phyloP scores from a whole-genome alignment of 2,329 filamentous ascomycete genomes.

The Ascochyta pisi region DNA sequence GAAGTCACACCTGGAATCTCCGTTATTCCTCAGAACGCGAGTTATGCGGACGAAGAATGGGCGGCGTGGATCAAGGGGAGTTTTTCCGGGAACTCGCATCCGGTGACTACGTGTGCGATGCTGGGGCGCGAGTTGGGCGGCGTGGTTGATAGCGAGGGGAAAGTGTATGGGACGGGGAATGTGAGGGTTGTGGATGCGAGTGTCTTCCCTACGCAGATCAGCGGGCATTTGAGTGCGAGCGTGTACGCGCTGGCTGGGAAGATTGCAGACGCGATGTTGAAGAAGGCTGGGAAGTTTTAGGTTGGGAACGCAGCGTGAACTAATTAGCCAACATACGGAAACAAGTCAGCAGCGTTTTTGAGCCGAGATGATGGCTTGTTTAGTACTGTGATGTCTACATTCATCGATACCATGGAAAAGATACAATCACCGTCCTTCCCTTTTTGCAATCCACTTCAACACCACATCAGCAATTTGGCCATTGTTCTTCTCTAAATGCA shows the following conservation, averaged over 20 bases:
- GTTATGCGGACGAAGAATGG: slow-evolving; percentile 28
- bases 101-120: slow-evolving; percentile 46
- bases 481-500: slow-evolving; percentile 62
- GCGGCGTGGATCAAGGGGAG: slow-evolving; percentile 29
- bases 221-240: slow-evolving; percentile 45
- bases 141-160: slow-evolving; percentile 42
- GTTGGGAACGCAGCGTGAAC: no score
- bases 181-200: slow-evolving; percentile 50
- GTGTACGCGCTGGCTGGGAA: slow-evolving; percentile 49
- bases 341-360: no score
- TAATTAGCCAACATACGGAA: no score
- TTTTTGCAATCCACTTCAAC: slow-evolving; percentile 47
- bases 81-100: slow-evolving; percentile 42
- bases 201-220: slow-evolving; percentile 43
- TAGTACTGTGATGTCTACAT: no score
- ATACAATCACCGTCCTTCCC: no score
- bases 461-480: slow-evolving; percentile 51
- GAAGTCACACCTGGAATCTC: slow-evolving; percentile 33
- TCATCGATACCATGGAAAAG: no score
- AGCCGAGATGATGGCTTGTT: no score
- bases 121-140: slow-evolving; percentile 39
- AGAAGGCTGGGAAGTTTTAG: neutral
- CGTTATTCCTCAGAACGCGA: slow-evolving; percentile 28
- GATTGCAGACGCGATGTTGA: slow-evolving; percentile 36
- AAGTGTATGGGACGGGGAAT: slow-evolving; percentile 44